A percentile compares a stretch with the other conserved stretches of the same genome.
phyloP scores from a whole-genome alignment of 2,329 filamentous ascomycete genomes.

The Aspergillus awamori region DNA sequence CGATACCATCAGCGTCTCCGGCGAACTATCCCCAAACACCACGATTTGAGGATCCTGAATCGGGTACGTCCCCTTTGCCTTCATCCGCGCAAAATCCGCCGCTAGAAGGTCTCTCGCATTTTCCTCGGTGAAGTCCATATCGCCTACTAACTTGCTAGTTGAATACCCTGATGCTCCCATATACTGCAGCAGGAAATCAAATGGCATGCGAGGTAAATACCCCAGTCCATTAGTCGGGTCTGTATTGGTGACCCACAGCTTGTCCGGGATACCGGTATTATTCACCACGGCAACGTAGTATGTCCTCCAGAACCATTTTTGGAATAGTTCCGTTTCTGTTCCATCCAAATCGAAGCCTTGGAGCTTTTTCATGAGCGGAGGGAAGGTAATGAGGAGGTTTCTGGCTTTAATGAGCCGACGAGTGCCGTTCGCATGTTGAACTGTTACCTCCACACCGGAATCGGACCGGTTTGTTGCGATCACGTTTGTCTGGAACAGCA shows the following conservation, averaged over 20 bases:
- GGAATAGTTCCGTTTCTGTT: slow-evolving; percentile 39
- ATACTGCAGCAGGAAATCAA: slow-evolving; percentile 16
- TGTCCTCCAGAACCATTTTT: slow-evolving; percentile 39
- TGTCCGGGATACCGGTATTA: slow-evolving; percentile 42
- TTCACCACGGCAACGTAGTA: slow-evolving; percentile 46
- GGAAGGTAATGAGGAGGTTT: slow-evolving; percentile 41
- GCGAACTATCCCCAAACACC: slow-evolving; percentile 41
- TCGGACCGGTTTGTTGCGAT: slow-evolving; percentile 22
- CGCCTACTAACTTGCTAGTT: slow-evolving; percentile 16
- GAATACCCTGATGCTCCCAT: slow-evolving; percentile 17
- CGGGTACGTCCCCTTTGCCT: slow-evolving; percentile 12
- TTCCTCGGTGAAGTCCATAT: slow-evolving; percentile 28
- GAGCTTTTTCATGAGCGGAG: slow-evolving; percentile 40
- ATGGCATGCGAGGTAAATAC: slow-evolving; percentile 27
- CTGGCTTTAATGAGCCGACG: slow-evolving; percentile 38
- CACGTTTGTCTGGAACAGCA: slow-evolving; percentile 31
- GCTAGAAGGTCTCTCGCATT: slow-evolving; percentile 13
- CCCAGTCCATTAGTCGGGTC: slow-evolving; percentile 29
- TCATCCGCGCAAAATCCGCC: slow-evolving; percentile 22
- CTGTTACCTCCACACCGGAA: slow-evolving; percentile 28
- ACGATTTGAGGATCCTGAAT: slow-evolving; percentile 34
- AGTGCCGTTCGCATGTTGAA: slow-evolving; percentile 29
- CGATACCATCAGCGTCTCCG: slow-evolving; percentile 40
- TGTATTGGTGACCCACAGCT: slow-evolving; percentile 30
- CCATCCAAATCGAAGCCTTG: slow-evolving; percentile 41